These are phyloP conservation scores for Sugiyamaella grinbergsii DNA, from an alignment of 1,139 yeast species.

Conservation along the genomic window DNA sequence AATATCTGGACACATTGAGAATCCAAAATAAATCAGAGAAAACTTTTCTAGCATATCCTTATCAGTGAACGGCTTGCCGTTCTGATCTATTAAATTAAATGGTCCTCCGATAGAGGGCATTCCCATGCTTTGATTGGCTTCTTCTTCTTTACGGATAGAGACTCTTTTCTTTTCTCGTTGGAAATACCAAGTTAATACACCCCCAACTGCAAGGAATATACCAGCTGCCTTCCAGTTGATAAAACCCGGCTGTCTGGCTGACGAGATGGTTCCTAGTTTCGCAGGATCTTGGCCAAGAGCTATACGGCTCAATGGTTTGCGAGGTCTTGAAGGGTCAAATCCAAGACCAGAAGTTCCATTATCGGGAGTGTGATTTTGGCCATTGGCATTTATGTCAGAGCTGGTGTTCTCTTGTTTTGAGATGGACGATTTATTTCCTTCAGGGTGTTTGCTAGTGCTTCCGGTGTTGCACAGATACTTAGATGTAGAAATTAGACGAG, in stretches of 20 bases:
- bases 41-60: slow-evolving; percentile 75
- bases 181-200: slow-evolving; percentile 69
- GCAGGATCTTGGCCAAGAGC: slow-evolving; percentile 51
- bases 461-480: neutral
- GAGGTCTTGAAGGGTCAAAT: slow-evolving; percentile 31
- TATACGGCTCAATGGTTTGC: slow-evolving; percentile 53
- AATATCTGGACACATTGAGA: slow-evolving; percentile 96
- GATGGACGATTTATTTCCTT: too few species aligned
- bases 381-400: too few species aligned
- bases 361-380: too few species aligned
- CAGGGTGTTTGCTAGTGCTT: neutral
- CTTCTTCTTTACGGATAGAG: slow-evolving; percentile 72
- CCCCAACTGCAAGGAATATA: slow-evolving; percentile 66
- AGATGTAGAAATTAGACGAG: neutral
- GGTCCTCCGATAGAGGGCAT: slow-evolving; percentile 94
- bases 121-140: slow-evolving; percentile 83
- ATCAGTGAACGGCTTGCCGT: slow-evolving; percentile 74
- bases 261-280: slow-evolving; percentile 38
- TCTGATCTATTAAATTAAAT: slow-evolving; percentile 67
- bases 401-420: too few species aligned
- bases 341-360: slow-evolving; percentile 35
- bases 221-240: slow-evolving; percentile 87
- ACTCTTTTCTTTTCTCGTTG: slow-evolving; percentile 71
- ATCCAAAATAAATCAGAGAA: slow-evolving; percentile 85
- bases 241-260: slow-evolving; percentile 57